Conservation (phyloP, 108 stramenopile genomes). For the Nitzschia palea region DNA sequence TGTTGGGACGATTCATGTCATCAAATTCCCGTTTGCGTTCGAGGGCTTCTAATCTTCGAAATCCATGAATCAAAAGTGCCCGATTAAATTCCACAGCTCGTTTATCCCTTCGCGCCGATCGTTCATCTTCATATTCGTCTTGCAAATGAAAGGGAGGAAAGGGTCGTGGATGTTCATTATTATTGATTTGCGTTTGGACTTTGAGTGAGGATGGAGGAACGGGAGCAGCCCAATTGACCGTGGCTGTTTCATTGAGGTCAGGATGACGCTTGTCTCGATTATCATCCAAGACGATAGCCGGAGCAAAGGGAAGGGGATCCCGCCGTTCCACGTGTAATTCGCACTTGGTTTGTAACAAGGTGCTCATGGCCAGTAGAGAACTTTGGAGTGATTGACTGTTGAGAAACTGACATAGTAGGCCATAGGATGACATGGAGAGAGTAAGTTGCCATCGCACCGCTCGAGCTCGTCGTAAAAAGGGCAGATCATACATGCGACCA, state of each 20-base stretch:
- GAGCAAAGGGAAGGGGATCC: slow-evolving; percentile 79
- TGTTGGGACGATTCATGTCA: slow-evolving; percentile 12
- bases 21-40: slow-evolving; percentile 84
- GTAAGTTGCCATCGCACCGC: slow-evolving; percentile 81
- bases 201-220: slow-evolving; percentile 23
- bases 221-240: slow-evolving; percentile 78
- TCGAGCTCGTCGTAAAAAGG: slow-evolving; percentile 81
- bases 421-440: slow-evolving; percentile 64
- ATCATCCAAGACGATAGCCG: slow-evolving; percentile 70
- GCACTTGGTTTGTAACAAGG: slow-evolving; percentile 80
- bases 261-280: slow-evolving; percentile 7
- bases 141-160: slow-evolving; percentile 78
- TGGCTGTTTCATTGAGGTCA: slow-evolving; percentile 2
- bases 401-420: slow-evolving; percentile 59
- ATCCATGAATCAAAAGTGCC: slow-evolving; percentile 79
- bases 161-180: slow-evolving; percentile 35
- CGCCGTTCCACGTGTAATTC: slow-evolving; percentile 82
- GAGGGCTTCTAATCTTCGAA: slow-evolving; percentile 85
- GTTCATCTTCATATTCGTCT: slow-evolving; percentile 48
- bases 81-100: slow-evolving; percentile 81
- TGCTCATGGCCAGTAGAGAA: slow-evolving; percentile 69
- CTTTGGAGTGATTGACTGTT: slow-evolving; percentile 27
- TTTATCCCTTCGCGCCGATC: slow-evolving; percentile 45
- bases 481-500: slow-evolving; percentile 59
- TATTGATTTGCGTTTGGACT: slow-evolving; percentile 18